Percentiles rank a stretch among this genome's conserved stretches.
These are phyloP conservation scores for Arctium lappa DNA, from an alignment of 129 eudicot genomes.

Conservation along the genomic window DNA sequence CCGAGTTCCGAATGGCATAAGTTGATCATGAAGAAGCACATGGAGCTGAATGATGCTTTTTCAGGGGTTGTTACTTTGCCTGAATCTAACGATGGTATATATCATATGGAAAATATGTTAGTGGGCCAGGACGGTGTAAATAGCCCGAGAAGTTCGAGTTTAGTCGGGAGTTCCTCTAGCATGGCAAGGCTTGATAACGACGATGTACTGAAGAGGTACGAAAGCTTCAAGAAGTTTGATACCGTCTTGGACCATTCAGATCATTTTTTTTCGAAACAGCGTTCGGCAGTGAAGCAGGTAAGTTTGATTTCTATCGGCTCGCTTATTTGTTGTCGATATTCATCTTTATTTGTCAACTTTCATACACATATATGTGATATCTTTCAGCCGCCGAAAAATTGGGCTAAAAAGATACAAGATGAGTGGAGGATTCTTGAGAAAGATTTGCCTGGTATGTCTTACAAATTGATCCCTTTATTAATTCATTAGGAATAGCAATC, in stretches of 20 bases:
- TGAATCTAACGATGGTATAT: neutral
- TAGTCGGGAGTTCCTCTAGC: constrained; percentile 21
- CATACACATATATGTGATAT: neutral
- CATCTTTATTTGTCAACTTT: neutral
- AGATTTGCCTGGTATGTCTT: constrained; percentile 71
- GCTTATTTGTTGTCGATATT: neutral
- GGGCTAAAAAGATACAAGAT: constrained; percentile 76
- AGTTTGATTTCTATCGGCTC: neutral
- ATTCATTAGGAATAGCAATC: neutral
- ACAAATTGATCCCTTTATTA: neutral
- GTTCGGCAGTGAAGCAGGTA: constrained; percentile 45
- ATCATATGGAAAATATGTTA: neutral
- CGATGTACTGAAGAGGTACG: constrained; percentile 39
- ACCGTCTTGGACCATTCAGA: constrained; percentile 68
- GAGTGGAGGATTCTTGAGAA: constrained; percentile 91
- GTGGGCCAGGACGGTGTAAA: constrained; percentile 2
- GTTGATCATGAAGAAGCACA: neutral
- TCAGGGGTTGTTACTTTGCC: neutral
- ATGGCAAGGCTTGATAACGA: constrained; percentile 21
- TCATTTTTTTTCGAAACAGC: constrained; percentile 34
- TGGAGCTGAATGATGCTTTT: neutral
- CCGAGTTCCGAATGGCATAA: neutral
- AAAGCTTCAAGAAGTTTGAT: constrained; percentile 67
- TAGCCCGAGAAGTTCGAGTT: constrained; percentile 7
- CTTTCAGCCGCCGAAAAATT: constrained; percentile 58